Conservation (phyloP, 495 filamentous ascomycete genomes). For the Aspergillus baeticus region DNA sequence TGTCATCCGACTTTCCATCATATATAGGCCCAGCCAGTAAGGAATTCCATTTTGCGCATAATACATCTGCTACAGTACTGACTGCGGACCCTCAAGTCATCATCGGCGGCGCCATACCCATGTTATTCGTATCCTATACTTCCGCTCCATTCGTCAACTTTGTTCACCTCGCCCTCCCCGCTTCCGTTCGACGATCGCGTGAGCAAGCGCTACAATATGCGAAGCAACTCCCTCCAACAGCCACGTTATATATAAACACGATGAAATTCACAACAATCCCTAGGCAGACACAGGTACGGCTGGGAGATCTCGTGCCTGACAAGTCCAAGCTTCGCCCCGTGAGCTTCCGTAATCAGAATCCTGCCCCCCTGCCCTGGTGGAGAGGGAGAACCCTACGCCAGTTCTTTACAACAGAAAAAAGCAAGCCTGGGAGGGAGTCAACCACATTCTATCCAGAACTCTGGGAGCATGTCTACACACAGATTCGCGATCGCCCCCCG, state of each 20-base stretch:
- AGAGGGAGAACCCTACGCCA: conserved; percentile 26
- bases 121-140: conserved; percentile 63
- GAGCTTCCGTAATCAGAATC: conserved; percentile 37
- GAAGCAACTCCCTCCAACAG: conserved; percentile 58
- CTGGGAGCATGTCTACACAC: conserved; percentile 40
- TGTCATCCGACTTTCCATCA: conserved; percentile 43
- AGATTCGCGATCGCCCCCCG: conserved; percentile 28
- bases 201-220: conserved; percentile 65
- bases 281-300: conserved; percentile 35
- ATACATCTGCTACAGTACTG: not conserved
- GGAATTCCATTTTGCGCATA: conserved; percentile 7
- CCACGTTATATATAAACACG: conserved; percentile 66
- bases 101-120: conserved; percentile 59
- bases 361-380: conserved; percentile 34
- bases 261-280: conserved; percentile 58
- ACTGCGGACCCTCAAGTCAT: conserved; percentile 42
- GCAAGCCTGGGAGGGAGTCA: conserved; percentile 33
- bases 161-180: conserved; percentile 66
- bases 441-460: conserved; percentile 42
- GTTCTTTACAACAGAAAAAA: conserved; percentile 35
- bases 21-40: conserved; percentile 49
- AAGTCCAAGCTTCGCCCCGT: conserved; percentile 36
- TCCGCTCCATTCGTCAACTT: conserved; percentile 70
- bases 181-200: conserved; percentile 66
- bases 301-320: conserved; percentile 37